These are phyloP conservation scores for Inga laurina DNA, from an alignment of 306 rosid genomes.

Conservation along the genomic window DNA sequence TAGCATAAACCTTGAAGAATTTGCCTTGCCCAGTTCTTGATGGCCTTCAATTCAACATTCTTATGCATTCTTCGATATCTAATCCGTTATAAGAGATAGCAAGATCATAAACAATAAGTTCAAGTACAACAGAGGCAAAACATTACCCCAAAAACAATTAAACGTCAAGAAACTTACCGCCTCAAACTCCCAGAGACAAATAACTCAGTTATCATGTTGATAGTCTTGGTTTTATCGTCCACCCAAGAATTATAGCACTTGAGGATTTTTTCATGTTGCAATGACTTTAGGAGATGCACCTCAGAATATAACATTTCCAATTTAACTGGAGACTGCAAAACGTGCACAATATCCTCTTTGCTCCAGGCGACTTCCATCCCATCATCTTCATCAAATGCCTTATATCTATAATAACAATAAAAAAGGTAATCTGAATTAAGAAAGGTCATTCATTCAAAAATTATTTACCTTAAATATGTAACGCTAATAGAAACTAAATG, in stretches of 20 bases:
- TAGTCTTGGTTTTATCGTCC: constrained; percentile 67
- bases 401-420: constrained; percentile 51
- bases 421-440: not conserved
- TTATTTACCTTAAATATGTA: not conserved
- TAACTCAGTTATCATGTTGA: constrained; percentile 88
- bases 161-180: constrained; percentile 50
- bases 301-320: constrained; percentile 78
- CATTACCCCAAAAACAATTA: not conserved
- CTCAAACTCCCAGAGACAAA: constrained; percentile 95
- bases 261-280: constrained; percentile 82
- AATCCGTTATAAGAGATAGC: constrained; percentile 16
- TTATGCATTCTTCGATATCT: constrained; percentile 81
- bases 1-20: constrained; percentile 76
- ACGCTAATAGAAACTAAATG: not conserved
- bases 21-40: constrained; percentile 97
- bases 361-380: constrained; percentile 97
- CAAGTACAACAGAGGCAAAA: not conserved
- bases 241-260: constrained; percentile 78
- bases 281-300: constrained; percentile 76
- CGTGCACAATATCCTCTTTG: constrained; percentile 67
- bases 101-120: not conserved
- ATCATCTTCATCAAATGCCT: constrained; percentile 79
- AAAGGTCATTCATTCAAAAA: not conserved
- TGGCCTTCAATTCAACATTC: constrained; percentile 72
- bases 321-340: constrained; percentile 68